These are phyloP conservation scores for Eucalyptus urophylla DNA, from an alignment of 345 rosid genomes.

Conservation along the genomic window DNA sequence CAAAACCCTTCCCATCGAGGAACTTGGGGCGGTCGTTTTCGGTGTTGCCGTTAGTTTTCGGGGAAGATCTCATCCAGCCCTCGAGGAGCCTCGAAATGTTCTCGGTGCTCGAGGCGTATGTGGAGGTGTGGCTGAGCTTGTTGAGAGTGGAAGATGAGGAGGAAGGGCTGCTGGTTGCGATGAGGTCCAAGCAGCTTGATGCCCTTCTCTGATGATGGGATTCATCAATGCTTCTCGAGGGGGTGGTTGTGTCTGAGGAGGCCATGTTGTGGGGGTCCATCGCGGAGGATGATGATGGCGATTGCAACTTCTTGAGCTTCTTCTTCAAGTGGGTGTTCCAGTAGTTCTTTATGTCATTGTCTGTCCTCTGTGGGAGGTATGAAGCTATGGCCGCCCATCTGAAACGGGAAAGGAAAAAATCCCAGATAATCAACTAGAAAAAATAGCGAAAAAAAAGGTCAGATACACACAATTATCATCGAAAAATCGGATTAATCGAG, in stretches of 20 bases:
- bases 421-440: background rate
- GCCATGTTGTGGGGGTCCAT: conserved; percentile 9
- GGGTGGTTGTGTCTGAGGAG: conserved; percentile 1
- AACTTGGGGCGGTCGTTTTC: background rate
- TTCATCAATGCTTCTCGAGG: conserved; percentile 2
- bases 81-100: conserved; percentile 28
- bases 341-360: conserved; percentile 94
- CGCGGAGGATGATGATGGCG: background rate
- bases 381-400: conserved; percentile 99
- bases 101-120: conserved; percentile 89
- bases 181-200: conserved; percentile 5
- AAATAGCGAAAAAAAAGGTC: background rate
- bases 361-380: conserved; percentile 71
- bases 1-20: background rate
- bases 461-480: background rate
- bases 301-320: conserved; percentile 66
- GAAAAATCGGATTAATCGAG: background rate
- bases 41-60: background rate
- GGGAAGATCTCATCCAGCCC: conserved; percentile 14
- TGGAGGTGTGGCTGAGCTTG: background rate
- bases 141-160: background rate
- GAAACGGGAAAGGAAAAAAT: background rate
- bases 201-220: background rate
- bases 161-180: conserved; percentile 3
- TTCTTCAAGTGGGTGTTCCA: conserved; percentile 99